Conservation (phyloP, 192 early-diverging fungal genomes). For the Linderina pennispora region DNA sequence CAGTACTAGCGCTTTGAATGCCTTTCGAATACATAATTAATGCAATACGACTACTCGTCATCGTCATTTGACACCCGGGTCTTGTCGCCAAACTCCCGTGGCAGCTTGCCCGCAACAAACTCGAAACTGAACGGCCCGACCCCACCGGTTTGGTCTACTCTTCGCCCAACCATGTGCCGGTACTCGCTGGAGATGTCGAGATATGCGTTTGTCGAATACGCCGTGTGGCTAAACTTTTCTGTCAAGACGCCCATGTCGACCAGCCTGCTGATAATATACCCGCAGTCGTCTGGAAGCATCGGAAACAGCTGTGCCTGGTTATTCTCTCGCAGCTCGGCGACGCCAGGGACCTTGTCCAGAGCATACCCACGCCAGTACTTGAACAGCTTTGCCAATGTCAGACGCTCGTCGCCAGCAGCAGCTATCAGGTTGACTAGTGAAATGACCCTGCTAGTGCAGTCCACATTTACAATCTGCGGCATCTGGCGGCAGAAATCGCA, state of each 20-base stretch:
- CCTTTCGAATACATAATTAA: too few species aligned
- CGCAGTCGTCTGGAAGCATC: conserved; percentile 38
- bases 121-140: conserved; percentile 20
- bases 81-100: too few species aligned
- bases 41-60: too few species aligned
- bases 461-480: conserved; percentile 27
- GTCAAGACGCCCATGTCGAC: conserved; percentile 46
- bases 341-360: conserved; percentile 14
- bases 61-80: too few species aligned
- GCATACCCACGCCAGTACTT: conserved; percentile 22
- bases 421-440: conserved; percentile 16
- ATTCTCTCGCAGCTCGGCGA: conserved; percentile 23
- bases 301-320: conserved; percentile 6
- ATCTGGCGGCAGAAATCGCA: conserved; percentile 4
- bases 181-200: conserved; percentile 18
- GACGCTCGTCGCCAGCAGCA: conserved; percentile 17
- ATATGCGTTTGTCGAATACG: conserved; percentile 57
- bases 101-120: conserved; percentile 1
- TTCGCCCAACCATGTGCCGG: conserved; percentile 4
- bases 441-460: conserved; percentile 39
- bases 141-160: conserved; percentile 11
- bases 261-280: conserved; percentile 52
- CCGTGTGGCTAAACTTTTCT: conserved; percentile 59
- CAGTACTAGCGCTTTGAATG: too few species aligned
- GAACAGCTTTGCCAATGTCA: conserved; percentile 28